Evolutionary conservation across 148 eudicot species (phyloP), one percentile per base, ranked within the genome.

Genomic region (Spergularia marina): DNA sequence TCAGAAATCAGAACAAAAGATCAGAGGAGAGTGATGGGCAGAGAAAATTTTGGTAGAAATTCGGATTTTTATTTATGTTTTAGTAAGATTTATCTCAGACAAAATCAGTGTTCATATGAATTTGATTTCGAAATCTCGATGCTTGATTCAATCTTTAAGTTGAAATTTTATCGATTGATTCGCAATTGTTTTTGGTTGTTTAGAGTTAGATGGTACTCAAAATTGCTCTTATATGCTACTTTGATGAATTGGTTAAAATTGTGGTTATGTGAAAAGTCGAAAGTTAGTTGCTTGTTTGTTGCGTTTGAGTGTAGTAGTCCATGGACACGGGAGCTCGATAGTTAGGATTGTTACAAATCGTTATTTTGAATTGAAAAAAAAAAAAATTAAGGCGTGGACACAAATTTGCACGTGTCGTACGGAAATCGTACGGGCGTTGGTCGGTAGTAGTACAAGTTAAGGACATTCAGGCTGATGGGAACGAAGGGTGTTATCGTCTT

Each of bases 401-500:
- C 12, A 18, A 55, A 10, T 51, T n/a, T 23, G 57, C 62, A 76
- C 39, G 68, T 25, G 66, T 11, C 39, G 82, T 80, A 80, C 82
- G 82, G 79, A 71, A 20, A 25, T 1, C 53, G 82, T 75, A 80
- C 82, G 82, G 74, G 36, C 10, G 15, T 7, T 53, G 57, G 51
- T 17, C 14, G 49, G 78, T 74, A 74, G 71, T 60, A 74, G 66
- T 58, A 66, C 60, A 67, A 53, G 39, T 67, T 36, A 23, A 53
- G 17, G 39, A 11, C 56, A 23, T 44, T 58, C 1, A 65, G 36
- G 51, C 17, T 2, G 12, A 52, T 8, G 47, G 36, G 6, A 61
- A 7, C 17, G 53, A 63, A 53, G 77, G 82, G 78, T 25, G 11
- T 36, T 5, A 18, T 74, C 53, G 82, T 73, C 78, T 14, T 68